Conservation (phyloP, 2,329 filamentous ascomycete species). For the Chaetomium olivaceum region DNA sequence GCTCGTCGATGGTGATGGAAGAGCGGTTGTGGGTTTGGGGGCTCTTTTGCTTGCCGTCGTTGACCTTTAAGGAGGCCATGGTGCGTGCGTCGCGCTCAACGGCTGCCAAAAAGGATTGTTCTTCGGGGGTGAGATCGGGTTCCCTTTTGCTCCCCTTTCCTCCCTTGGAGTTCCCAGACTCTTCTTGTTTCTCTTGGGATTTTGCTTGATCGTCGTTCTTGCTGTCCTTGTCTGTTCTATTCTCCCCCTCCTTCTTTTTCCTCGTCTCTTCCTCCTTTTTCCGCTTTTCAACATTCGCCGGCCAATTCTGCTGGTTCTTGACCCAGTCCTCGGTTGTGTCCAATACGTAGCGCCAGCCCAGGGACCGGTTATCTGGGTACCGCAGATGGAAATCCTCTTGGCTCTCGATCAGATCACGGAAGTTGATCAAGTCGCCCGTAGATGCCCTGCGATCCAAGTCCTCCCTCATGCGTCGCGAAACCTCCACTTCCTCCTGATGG, state of each 20-base stretch:
- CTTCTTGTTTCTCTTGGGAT: neutral
- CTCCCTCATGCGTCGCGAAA: constrained; percentile 8
- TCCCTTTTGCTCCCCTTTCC: neutral
- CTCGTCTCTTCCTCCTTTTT: constrained; percentile 37
- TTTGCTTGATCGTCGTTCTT: constrained; percentile 13
- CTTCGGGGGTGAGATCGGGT: constrained; percentile 42
- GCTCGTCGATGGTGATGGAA: constrained; percentile 46
- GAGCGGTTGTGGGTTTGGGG: constrained; percentile 29
- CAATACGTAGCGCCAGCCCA: constrained; percentile 53
- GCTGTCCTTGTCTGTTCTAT: constrained; percentile 20
- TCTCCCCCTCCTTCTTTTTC: constrained; percentile 23
- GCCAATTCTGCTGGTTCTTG: constrained; percentile 51
- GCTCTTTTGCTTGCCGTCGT: constrained; percentile 38
- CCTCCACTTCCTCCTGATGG: constrained; percentile 19
- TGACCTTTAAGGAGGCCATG: constrained; percentile 42
- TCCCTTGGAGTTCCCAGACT: neutral
- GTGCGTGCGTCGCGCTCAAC: constrained; percentile 48
- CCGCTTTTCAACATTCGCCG: constrained; percentile 44
- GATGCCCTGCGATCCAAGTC: neutral
- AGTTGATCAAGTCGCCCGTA: constrained; percentile 21
- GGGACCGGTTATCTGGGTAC: constrained; percentile 45
- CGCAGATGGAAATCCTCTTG: constrained; percentile 47
- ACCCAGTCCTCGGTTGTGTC: constrained; percentile 51
- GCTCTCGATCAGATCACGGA: constrained; percentile 21
- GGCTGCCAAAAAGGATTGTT: constrained; percentile 45